Evolutionary conservation across 768 basidiomycete genomes (phyloP).

Genomic region (Coprinellus aureogranulatus): DNA sequence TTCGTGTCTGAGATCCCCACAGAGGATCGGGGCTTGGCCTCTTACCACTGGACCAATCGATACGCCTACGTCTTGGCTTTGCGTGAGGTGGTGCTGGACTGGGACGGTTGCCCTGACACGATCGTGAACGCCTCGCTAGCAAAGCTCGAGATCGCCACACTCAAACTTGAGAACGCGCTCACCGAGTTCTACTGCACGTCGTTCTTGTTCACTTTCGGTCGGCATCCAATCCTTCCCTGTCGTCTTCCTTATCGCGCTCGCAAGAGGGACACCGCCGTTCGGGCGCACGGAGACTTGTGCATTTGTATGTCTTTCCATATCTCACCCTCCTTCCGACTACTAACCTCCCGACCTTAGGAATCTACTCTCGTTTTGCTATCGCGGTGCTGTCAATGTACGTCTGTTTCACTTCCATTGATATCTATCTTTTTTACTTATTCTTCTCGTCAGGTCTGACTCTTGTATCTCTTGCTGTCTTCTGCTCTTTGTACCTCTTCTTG

Average conservation of each 20-base stretch:
- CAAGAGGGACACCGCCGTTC: background rate
- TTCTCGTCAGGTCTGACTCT: no score
- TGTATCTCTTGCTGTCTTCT: no score
- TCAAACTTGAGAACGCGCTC: background rate
- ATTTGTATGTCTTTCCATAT: background rate
- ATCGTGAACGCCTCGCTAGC: background rate
- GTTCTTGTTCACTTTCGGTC: background rate
- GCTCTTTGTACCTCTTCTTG: no score
- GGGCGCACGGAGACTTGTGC: background rate
- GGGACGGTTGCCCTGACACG: background rate
- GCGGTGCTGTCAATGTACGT: no score
- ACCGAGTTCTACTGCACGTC: background rate
- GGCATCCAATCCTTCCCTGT: background rate
- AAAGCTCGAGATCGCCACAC: no score
- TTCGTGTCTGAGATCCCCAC: background rate
- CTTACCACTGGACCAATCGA: background rate
- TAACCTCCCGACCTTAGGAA: no score
- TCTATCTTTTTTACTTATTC: no score
- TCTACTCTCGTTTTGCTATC: no score
- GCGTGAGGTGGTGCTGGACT: background rate
- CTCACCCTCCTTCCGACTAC: background rate
- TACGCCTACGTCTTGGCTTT: background rate
- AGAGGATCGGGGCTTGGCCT: background rate
- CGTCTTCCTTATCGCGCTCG: background rate
- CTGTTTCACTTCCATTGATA: no score